Conservation (phyloP, 192 early-diverging fungal species). For the Backusella westeae region DNA sequence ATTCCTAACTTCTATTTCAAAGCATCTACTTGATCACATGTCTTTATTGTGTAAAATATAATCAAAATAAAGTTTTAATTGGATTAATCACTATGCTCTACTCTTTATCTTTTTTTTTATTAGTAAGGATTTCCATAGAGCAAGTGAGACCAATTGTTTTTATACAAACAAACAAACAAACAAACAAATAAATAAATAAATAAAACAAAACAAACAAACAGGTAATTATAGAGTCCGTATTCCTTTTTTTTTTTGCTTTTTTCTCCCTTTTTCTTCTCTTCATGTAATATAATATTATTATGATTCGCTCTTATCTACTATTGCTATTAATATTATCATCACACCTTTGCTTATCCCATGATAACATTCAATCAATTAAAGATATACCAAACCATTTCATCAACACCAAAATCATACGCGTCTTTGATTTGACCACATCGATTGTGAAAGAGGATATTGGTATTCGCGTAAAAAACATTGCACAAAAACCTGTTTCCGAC, state of each 20-base stretch:
- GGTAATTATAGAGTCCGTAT: background rate
- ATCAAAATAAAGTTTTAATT: too few species aligned
- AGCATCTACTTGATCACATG: too few species aligned
- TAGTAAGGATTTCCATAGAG: too few species aligned
- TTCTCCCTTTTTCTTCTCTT: background rate
- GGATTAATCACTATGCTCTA: too few species aligned
- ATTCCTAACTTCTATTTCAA: too few species aligned
- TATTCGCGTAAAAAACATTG: conserved; percentile 41
- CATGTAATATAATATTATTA: too few species aligned
- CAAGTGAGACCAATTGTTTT: too few species aligned
- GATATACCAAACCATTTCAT: conserved; percentile 34
- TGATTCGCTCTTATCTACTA: background rate
- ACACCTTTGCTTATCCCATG: background rate
- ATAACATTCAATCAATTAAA: background rate
- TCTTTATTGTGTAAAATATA: too few species aligned
- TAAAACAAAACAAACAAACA: background rate
- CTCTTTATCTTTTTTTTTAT: too few species aligned
- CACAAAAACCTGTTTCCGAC: conserved; percentile 27
- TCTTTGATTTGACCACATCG: conserved; percentile 54
- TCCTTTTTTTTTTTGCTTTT: background rate
- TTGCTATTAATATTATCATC: background rate
- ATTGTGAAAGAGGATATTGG: conserved; percentile 49
- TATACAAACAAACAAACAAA: background rate
- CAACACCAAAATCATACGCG: conserved; percentile 59
- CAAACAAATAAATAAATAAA: background rate